Evolutionary conservation across 805 yeast genomes (phyloP).

Genomic region (Yamadazyma philogaea): DNA sequence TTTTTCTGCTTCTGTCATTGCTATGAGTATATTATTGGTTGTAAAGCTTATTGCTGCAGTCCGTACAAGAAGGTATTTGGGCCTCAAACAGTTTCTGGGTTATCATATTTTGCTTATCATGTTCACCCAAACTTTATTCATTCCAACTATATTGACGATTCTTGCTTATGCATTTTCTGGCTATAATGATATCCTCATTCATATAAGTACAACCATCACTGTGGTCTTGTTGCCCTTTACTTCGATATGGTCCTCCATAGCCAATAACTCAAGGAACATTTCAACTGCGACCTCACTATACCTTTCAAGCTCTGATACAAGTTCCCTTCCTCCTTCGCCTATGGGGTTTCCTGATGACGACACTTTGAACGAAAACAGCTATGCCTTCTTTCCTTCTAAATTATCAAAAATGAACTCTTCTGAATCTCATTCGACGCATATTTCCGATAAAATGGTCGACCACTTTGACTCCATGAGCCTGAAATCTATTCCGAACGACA

Average conservation of each 20-base stretch:
- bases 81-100: conserved; percentile 78
- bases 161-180: conserved; percentile 33
- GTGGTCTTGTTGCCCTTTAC: conserved; percentile 71
- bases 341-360: conserved; percentile 11
- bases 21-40: conserved; percentile 58
- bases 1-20: conserved; percentile 64
- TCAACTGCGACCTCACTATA: conserved; percentile 9
- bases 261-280: conserved; percentile 39
- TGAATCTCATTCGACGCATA: conserved; percentile 2
- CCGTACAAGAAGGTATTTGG: conserved; percentile 68
- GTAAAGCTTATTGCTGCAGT: conserved; percentile 69
- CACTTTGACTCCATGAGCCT: conserved; percentile 4
- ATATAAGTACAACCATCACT: conserved; percentile 12
- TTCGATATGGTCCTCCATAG: conserved; percentile 82
- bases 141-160: conserved; percentile 71
- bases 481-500: conserved; percentile 12
- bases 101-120: conserved; percentile 78
- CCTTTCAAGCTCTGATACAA: conserved; percentile 8
- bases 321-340: conserved; percentile 1
- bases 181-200: conserved; percentile 12
- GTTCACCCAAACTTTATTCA: conserved; percentile 75
- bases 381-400: conserved; percentile 15
- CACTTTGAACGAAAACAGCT: conserved; percentile 9
- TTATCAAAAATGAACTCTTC: conserved; percentile 10
- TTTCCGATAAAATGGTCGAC: background rate